Percentiles rank a stretch among this genome's conserved stretches.
phyloP scores from a whole-genome alignment of 78 protist genomes.

The Dictyostelium discoideum region DNA sequence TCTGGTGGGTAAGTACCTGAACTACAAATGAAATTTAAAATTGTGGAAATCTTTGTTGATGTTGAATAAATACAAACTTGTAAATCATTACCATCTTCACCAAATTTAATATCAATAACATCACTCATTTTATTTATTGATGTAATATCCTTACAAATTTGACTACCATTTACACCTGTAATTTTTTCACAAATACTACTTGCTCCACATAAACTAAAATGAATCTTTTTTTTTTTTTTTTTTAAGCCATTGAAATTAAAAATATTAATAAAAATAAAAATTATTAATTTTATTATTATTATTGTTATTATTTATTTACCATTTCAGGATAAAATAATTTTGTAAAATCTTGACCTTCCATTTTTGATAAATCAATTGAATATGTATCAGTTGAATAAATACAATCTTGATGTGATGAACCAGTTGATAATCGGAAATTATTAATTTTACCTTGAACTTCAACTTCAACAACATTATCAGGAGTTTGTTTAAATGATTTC shows the following conservation, averaged over 20 bases:
- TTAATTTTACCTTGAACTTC: background rate
- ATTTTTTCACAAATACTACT: background rate
- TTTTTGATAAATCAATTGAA: background rate
- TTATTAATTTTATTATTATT: background rate
- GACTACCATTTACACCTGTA: background rate
- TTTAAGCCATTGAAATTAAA: background rate
- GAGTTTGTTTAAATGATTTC: background rate
- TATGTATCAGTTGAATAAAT: background rate
- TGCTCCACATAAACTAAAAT: background rate
- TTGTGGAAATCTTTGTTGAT: background rate
- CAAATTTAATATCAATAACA: background rate
- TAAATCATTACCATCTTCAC: background rate
- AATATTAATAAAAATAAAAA: background rate
- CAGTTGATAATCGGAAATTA: background rate
- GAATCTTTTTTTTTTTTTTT: background rate
- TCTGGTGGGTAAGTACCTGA: background rate
- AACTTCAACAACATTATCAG: background rate
- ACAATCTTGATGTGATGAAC: background rate
- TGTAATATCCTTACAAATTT: background rate
- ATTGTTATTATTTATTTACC: background rate
- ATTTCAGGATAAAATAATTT: background rate
- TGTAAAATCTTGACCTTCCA: background rate
- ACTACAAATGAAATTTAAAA: background rate
- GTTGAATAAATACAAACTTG: background rate
- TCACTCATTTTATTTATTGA: background rate